These are phyloP conservation scores for Diophrys sp. DNA, from an alignment of 73 alveolate genomes.

Conservation along the genomic window DNA sequence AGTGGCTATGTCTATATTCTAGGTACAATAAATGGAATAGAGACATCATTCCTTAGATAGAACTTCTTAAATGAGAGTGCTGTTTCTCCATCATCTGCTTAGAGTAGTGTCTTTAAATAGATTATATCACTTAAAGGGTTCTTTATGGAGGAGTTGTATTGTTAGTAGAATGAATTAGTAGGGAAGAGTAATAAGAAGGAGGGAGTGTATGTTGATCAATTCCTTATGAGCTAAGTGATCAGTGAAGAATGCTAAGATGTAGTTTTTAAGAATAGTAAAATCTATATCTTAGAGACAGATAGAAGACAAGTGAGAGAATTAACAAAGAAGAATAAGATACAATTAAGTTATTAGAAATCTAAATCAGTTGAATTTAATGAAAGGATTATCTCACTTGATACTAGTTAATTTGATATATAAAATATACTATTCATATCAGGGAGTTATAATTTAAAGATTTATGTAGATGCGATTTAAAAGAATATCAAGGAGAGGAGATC, in stretches of 20 bases:
- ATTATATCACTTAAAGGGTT: neutral
- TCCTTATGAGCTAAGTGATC: neutral
- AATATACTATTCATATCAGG: too few relatives aligned
- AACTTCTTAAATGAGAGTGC: neutral
- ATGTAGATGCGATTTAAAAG: too few relatives aligned
- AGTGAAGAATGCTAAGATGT: neutral
- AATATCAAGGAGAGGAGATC: too few relatives aligned
- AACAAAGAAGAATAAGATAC: neutral
- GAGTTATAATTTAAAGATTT: too few relatives aligned
- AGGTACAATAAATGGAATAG: slow-evolving; percentile 4
- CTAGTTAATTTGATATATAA: too few relatives aligned
- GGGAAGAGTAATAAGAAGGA: neutral
- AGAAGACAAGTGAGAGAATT: neutral
- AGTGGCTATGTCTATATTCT: slow-evolving; percentile 15
- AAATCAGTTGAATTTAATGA: neutral
- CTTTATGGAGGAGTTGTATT: neutral
- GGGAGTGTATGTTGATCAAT: neutral
- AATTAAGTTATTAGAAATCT: neutral
- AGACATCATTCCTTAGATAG: neutral
- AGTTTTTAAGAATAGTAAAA: too few relatives aligned
- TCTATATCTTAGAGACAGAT: neutral
- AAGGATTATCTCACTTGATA: neutral
- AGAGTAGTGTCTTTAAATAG: neutral
- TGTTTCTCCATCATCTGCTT: too few relatives aligned
- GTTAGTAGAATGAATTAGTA: neutral